Evolutionary conservation across 2,329 filamentous ascomycete species (phyloP).

Genomic region (Trichoderma semiorbis): DNA sequence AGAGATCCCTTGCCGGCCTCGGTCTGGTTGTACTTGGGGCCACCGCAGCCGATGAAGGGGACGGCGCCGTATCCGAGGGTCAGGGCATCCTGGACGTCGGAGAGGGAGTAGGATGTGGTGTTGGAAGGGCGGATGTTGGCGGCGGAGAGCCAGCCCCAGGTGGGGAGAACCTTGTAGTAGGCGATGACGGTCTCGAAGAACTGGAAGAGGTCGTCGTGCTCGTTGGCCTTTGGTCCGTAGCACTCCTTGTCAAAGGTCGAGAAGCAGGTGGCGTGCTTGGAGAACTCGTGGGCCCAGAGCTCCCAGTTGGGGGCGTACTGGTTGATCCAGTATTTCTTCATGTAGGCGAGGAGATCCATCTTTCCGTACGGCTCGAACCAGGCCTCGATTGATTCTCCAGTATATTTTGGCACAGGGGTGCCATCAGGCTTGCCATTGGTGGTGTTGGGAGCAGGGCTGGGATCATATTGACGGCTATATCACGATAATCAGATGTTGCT

Average conservation of each 20-base stretch:
- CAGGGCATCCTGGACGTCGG: conserved; percentile 50
- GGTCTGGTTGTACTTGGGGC: conserved; percentile 59
- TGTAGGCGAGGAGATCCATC: conserved; percentile 59
- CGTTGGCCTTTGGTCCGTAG: conserved; percentile 55
- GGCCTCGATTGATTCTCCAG: conserved; percentile 53
- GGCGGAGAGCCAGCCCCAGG: conserved; percentile 56
- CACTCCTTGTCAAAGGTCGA: conserved; percentile 62
- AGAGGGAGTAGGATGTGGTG: conserved; percentile 52
- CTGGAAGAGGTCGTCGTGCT: conserved; percentile 59
- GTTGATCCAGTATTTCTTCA: conserved; percentile 63
- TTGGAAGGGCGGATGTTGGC: conserved; percentile 57
- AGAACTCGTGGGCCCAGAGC: conserved; percentile 67
- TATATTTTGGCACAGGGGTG: conserved; percentile 54
- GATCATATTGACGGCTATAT: conserved; percentile 58
- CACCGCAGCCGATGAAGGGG: conserved; percentile 61
- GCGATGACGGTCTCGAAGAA: conserved; percentile 59
- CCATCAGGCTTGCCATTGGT: conserved; percentile 54
- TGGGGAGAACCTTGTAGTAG: conserved; percentile 58
- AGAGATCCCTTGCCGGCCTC: conserved; percentile 49
- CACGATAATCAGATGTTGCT: neutral
- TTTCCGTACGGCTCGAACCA: conserved; percentile 58
- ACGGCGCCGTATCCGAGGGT: conserved; percentile 47
- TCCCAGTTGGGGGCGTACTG: conserved; percentile 53
- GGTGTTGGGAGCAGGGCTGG: conserved; percentile 58
- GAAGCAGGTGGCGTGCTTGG: conserved; percentile 66